Base-by-base conservation (phyloP, 768 basidiomycete species). In the Coprinopsis sp. region DNA sequence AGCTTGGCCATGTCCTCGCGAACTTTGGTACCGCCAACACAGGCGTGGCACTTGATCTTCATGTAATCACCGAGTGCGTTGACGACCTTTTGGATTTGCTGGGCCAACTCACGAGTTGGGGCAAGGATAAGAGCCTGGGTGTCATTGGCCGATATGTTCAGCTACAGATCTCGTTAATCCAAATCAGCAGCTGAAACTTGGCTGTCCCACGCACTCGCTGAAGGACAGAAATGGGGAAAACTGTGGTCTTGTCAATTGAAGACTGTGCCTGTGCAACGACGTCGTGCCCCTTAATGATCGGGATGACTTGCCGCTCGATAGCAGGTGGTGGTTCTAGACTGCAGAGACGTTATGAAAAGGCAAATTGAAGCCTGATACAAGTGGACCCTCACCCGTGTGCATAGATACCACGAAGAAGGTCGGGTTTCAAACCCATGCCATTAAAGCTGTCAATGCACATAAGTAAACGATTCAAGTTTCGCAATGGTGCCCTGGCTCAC, bases 371-470 rank as follows among this genome's bases (percentile, higher is more conserved):
- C n/a, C n/a, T n/a, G n/a, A n/a, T n/a, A n/a, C n/a, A n/a, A n/a
- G n/a, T n/a, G n/a, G n/a, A n/a, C n/a, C n/a, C n/a, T n/a, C n/a
- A 87, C 87, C 95, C 92, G 68, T 97, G 97, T 53, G 95, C 94
- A 69, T 98, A 96, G 63, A 98, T 84, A 66, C 95, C 95, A 63
- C 92, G 91, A 54, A 98, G 84, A 45, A 97, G 86, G 66, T 98
- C 95, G 41, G 91, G 73, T 75, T 93, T 97, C 58, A 98, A 70
- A 43, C 93, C 87, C 92, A 98, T 96, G 78, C 91, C 88, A 73
- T 98, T 91, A 72, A 95, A 95, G 71, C 92, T 92, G 53, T n/a
- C 12, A 44, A 19, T 21, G 34, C 47, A 51, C 44, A 54, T 51
- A 33, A 58, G 52, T 29, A n/a, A 25, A 44, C 37, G 53, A 50